Base-by-base conservation (phyloP, 2,329 filamentous ascomycete genomes). In the Phialemoniopsis sp. region DNA sequence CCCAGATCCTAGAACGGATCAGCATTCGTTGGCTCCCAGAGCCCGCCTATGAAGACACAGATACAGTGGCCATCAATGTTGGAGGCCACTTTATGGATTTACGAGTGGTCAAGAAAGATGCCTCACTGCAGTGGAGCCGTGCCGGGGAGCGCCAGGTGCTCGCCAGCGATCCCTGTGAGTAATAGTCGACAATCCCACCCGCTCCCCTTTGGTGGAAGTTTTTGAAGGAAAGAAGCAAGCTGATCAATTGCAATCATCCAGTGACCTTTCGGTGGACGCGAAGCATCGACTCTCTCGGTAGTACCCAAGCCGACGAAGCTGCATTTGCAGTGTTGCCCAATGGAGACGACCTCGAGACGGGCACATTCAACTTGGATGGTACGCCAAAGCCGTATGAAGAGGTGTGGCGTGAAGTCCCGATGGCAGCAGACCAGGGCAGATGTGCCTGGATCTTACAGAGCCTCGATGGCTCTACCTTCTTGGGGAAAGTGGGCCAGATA, bases 1-100 rank as follows among this genome's bases (percentile, higher is more conserved):
- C n/a, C n/a, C n/a, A n/a, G n/a, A n/a, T n/a, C n/a, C n/a, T n/a
- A n/a, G n/a, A n/a, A n/a, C 42, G 42, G 31, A 38, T 44, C 17
- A 38, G 35, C 35, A 38, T 44, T 36, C 38, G 42, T 36, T 44
- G 42, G 42, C 15, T 14, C 16, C 32, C 40, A 14, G 38, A 44
- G 10, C 26, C 21, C 12, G 13, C 42, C 3, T 14, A 17, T 5
- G 42, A 44, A 8, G 38, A 38, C 15, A 44, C 42, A 1, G 32
- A 14, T 5, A 44, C 42, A 2, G 32, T 29, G 9, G 42, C 41
- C 13, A 33, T 44, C 18, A 35, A 38, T 14, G 38, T 41, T 16
- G 38, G 38, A 13, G 29, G 26, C 10, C 29, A 36, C 19, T 44
- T 36, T 17, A 37, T 44, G 18, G 42, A 44, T 26, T n/a, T 44